Evolutionary conservation across 768 basidiomycete species (phyloP).

Genomic region (Boletus pseudo-olivaceus): DNA sequence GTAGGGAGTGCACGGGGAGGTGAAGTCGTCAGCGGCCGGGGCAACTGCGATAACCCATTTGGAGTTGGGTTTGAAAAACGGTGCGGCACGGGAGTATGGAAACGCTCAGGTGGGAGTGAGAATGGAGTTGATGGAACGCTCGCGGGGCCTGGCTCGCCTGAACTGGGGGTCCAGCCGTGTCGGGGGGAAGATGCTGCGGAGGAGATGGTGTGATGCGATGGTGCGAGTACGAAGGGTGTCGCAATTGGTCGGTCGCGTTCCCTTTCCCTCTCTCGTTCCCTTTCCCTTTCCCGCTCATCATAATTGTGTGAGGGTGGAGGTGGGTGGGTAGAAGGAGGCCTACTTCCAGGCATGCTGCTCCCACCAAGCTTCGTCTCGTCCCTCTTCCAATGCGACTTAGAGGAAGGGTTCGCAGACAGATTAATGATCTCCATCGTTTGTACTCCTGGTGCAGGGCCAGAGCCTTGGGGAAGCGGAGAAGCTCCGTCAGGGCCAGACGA

Average conservation of each 20-base stretch:
- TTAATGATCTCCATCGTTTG: slow-evolving; percentile 54
- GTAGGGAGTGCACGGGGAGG: slow-evolving; percentile 35
- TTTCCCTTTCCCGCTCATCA: slow-evolving; percentile 27
- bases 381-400: slow-evolving; percentile 39
- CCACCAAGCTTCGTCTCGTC: slow-evolving; percentile 30
- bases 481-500: slow-evolving; percentile 27
- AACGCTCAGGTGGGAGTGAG: slow-evolving; percentile 27
- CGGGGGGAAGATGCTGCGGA: slow-evolving; percentile 40
- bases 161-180: slow-evolving; percentile 35
- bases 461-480: slow-evolving; percentile 34
- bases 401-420: slow-evolving; percentile 34
- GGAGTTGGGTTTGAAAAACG: slow-evolving; percentile 22
- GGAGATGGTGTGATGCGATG: slow-evolving; percentile 38
- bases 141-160: slow-evolving; percentile 29
- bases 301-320: slow-evolving; percentile 25
- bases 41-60: slow-evolving; percentile 21
- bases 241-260: slow-evolving; percentile 51
- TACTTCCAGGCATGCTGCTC: slow-evolving; percentile 30
- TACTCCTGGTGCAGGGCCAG: slow-evolving; percentile 33
- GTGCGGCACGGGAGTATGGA: slow-evolving; percentile 30
- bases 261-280: slow-evolving; percentile 22
- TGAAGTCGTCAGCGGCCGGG: slow-evolving; percentile 31
- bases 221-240: slow-evolving; percentile 51
- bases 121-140: slow-evolving; percentile 29
- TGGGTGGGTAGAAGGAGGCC: slow-evolving; percentile 39